Conservation (phyloP, 805 yeast species). For the Candida methanosorbosa region DNA sequence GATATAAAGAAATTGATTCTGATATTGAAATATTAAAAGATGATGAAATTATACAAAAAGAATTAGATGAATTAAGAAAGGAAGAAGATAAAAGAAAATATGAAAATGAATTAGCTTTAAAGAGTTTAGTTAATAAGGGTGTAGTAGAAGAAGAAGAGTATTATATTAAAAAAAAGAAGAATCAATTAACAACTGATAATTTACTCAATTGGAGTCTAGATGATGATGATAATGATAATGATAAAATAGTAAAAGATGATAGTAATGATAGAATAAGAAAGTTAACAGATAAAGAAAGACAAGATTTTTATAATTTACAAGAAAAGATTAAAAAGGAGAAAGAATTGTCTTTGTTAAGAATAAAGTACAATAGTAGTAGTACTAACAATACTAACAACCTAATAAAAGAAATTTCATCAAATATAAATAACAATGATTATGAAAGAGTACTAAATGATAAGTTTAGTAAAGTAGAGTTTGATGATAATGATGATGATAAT, state of each 20-base stretch:
- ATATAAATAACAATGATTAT: slow-evolving; percentile 9
- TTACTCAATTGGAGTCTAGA: slow-evolving; percentile 8
- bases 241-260: too few relatives aligned
- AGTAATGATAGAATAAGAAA: background rate
- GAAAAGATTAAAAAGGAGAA: slow-evolving; percentile 14
- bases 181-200: slow-evolving; percentile 1
- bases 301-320: slow-evolving; percentile 13
- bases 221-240: background rate
- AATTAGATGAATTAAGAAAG: background rate
- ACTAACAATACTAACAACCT: slow-evolving; percentile 5
- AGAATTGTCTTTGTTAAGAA: slow-evolving; percentile 7
- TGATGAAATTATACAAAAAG: background rate
- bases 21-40: slow-evolving; percentile 10
- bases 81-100: background rate
- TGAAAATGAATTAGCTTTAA: slow-evolving; percentile 5
- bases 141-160: slow-evolving; percentile 3
- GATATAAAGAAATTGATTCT: slow-evolving; percentile 10
- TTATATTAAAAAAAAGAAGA: background rate
- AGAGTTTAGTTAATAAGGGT: slow-evolving; percentile 2
- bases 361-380: slow-evolving; percentile 3
- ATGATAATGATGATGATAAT: too few relatives aligned
- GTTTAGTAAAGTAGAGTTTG: background rate
- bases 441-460: slow-evolving; percentile 9
- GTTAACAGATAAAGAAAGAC: slow-evolving; percentile 13
- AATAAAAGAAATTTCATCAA: slow-evolving; percentile 9